A percentile compares a stretch with the other conserved stretches of the same genome.
Conservation (phyloP, 2,329 filamentous ascomycete genomes). For the Trichophyton schoenleinii region DNA sequence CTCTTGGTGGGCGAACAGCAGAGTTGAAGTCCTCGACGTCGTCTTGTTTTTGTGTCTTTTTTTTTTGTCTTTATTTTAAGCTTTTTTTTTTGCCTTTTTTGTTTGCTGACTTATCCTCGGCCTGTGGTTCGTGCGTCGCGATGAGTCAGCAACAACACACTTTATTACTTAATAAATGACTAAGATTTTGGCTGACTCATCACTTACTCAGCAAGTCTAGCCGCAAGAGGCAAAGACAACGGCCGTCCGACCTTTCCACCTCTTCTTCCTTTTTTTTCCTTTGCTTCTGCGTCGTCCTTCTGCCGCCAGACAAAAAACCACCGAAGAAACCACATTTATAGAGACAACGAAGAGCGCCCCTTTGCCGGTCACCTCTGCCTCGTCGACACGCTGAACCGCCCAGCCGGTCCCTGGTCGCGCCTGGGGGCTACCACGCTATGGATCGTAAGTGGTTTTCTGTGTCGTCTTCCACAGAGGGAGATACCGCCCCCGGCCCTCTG, state of each 20-base stretch:
- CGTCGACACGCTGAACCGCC: constrained; percentile 15
- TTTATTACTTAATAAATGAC: neutral
- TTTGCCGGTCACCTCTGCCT: constrained; percentile 17
- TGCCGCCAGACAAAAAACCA: neutral
- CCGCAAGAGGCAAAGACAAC: neutral
- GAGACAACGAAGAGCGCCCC: constrained; percentile 5
- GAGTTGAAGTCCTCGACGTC: neutral
- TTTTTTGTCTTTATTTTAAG: neutral
- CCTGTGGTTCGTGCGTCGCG: neutral
- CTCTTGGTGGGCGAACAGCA: neutral
- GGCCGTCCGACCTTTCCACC: neutral
- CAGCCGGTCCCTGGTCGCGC: neutral
- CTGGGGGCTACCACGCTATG: constrained; percentile 42
- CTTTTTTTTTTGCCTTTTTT: neutral
- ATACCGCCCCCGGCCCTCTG: neutral
- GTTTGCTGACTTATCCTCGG: neutral
- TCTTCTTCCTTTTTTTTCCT: constrained; percentile 7
- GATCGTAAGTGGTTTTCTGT: constrained; percentile 43
- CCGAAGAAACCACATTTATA: neutral
- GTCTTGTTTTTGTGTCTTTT: neutral
- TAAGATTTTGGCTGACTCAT: neutral
- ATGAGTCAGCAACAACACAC: neutral
- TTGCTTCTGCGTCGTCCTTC: constrained; percentile 11
- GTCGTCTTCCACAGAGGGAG: constrained; percentile 9
- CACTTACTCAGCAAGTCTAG: neutral